phyloP scores from a whole-genome alignment of 148 eudicot genomes.

The Agrostemma githago region DNA sequence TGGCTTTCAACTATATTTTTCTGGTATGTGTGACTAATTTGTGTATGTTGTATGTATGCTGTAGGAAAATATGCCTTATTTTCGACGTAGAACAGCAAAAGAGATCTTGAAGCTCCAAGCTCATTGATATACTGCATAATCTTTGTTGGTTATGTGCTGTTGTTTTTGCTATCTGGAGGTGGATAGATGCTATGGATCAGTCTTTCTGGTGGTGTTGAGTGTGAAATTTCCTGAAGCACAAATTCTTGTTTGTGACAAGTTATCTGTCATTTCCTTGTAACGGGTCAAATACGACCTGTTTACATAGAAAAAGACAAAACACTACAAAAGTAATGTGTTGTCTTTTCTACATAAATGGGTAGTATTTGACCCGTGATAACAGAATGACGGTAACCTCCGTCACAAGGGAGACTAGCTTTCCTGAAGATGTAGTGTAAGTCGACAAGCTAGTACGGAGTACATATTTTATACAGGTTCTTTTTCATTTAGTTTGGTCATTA shows the following conservation, averaged over 20 bases:
- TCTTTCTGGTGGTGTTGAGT: too few relatives aligned
- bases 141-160: neutral
- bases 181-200: neutral
- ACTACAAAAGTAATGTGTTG: too few relatives aligned
- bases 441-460: neutral
- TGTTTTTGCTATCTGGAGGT: neutral
- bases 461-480: neutral
- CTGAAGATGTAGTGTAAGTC: neutral
- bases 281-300: too few relatives aligned
- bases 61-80: conserved; percentile 89
- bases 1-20: neutral
- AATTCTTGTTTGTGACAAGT: too few relatives aligned
- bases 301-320: too few relatives aligned
- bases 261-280: too few relatives aligned
- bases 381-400: too few relatives aligned
- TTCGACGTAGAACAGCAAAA: conserved; percentile 74
- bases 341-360: too few relatives aligned
- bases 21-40: neutral
- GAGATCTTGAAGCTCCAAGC: conserved; percentile 80
- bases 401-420: neutral
- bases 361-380: too few relatives aligned
- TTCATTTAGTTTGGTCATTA: neutral
- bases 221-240: neutral
- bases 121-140: conserved; percentile 33
- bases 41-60: neutral